Evolutionary conservation across 1,284 basidiomycete genomes (phyloP), one percentile per base, ranked within the genome.

Genomic region (Mycena citricolor): DNA sequence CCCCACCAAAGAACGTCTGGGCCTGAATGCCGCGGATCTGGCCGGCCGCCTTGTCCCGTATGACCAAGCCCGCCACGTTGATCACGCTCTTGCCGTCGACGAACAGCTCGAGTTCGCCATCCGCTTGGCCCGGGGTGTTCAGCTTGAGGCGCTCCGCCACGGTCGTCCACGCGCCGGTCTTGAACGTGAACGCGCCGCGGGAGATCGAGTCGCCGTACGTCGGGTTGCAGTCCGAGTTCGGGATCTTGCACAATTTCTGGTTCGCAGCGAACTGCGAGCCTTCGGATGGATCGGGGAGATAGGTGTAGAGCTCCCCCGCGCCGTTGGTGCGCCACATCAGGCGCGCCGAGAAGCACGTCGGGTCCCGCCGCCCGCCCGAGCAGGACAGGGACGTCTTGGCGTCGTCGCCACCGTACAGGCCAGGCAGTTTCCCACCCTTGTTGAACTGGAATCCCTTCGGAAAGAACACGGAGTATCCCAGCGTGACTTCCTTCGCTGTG

Each of bases 151-250:
- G 80, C 61, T 85, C 74, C 32, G 64, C 62, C 44, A 85, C 64
- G 33, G 73, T 73, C 24, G 77, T 82, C 81, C 83, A 84, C 41
- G 60, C 65, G 19, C 81, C 82, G 8, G 68, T 59, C 11, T 73
- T 62, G 64, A 83, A 90, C 5, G 54, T 59, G 74, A 85, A 89
- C 1, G 81, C 61, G 2, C 86, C 86, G 39, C 87, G 79, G 17
- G 76, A 81, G 54, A 90, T 69, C 26, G 79, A 79, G 16, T 81
- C 74, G 16, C 83, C 83, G 54, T 81, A 85, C 4, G 65, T 70
- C 13, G 73, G 64, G 60, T 83, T 77, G 68, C 83, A 86, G 24
- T 76, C 68, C 4, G 79, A 80, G 32, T 61, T 47, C 1, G 81
- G 78, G 4, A 76, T 65, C 22, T 67, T 57, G 66, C 83, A 85